Evolutionary conservation across 306 rosid species (phyloP).

Genomic region (Quercus robur): DNA sequence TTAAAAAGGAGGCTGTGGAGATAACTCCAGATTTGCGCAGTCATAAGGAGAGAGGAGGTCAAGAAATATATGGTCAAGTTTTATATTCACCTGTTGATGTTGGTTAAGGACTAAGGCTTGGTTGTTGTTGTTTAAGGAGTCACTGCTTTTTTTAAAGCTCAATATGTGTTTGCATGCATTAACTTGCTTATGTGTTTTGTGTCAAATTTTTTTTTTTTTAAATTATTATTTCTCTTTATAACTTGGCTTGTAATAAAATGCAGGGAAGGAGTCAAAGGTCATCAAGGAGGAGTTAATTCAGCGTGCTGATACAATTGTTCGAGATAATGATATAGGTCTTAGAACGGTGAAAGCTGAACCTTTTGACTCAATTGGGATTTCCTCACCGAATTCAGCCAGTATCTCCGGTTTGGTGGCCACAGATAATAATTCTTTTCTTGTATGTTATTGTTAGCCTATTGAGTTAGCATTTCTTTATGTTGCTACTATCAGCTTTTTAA

Average conservation of each 20-base stretch:
- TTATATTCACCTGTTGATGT: background rate
- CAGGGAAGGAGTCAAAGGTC: conserved; percentile 32
- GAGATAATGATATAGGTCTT: background rate
- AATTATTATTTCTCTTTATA: background rate
- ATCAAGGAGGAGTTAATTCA: conserved; percentile 11
- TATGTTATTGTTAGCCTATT: conserved; percentile 16
- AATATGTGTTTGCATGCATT: background rate
- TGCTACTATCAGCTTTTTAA: background rate
- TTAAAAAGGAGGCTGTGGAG: conserved; percentile 29
- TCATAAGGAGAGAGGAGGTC: conserved; percentile 14
- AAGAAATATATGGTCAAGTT: conserved; percentile 22
- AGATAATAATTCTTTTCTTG: conserved; percentile 31
- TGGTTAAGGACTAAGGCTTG: background rate
- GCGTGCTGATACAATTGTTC: conserved; percentile 2
- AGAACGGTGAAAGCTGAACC: conserved; percentile 17
- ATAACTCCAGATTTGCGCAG: conserved; percentile 16
- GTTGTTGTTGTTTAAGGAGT: background rate
- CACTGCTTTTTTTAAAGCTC: background rate
- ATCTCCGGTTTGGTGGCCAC: conserved; percentile 36
- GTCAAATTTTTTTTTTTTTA: background rate
- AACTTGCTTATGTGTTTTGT: background rate
- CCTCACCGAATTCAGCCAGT: conserved; percentile 6
- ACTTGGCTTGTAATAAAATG: conserved; percentile 11
- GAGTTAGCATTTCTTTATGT: background rate
- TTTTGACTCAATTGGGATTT: conserved; percentile 6